These are phyloP conservation scores for Trichosporon ovoides DNA, from an alignment of 1,284 basidiomycete species.

Conservation along the genomic window DNA sequence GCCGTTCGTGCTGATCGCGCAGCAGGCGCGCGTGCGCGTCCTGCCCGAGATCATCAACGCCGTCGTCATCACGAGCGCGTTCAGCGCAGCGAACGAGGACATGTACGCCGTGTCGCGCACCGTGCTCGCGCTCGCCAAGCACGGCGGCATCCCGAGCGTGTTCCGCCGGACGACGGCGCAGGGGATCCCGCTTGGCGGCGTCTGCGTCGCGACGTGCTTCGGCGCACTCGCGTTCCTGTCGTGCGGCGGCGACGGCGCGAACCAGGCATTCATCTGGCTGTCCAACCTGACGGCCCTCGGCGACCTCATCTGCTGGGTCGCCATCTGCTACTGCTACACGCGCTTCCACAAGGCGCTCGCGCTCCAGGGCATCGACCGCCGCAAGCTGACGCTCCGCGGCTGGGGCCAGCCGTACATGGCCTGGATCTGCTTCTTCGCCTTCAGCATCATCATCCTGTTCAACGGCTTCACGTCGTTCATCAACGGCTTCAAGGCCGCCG, in stretches of 20 bases:
- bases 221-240: conserved; percentile 53
- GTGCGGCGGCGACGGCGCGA: conserved; percentile 54
- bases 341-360: conserved; percentile 68
- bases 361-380: conserved; percentile 55
- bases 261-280: conserved; percentile 67
- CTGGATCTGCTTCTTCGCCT: conserved; percentile 10
- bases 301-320: conserved; percentile 69
- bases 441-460: conserved; percentile 11
- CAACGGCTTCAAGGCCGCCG: conserved; percentile 4
- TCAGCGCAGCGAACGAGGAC: conserved; percentile 53
- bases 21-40: conserved; percentile 64
- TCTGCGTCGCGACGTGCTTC: conserved; percentile 65
- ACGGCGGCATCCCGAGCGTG: conserved; percentile 57
- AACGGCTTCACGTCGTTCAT: conserved; percentile 8
- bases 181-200: conserved; percentile 61
- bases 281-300: conserved; percentile 54
- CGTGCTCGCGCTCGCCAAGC: conserved; percentile 51
- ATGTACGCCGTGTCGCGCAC: conserved; percentile 53
- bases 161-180: conserved; percentile 58
- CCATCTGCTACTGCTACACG: conserved; percentile 66
- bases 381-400: conserved; percentile 60
- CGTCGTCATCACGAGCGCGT: conserved; percentile 57
- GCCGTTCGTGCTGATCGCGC: conserved; percentile 68
- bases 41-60: conserved; percentile 65
- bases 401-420: conserved; percentile 44